Evolutionary conservation across 1,284 basidiomycete genomes (phyloP).

Genomic region (Apiotrichum montevideense): DNA sequence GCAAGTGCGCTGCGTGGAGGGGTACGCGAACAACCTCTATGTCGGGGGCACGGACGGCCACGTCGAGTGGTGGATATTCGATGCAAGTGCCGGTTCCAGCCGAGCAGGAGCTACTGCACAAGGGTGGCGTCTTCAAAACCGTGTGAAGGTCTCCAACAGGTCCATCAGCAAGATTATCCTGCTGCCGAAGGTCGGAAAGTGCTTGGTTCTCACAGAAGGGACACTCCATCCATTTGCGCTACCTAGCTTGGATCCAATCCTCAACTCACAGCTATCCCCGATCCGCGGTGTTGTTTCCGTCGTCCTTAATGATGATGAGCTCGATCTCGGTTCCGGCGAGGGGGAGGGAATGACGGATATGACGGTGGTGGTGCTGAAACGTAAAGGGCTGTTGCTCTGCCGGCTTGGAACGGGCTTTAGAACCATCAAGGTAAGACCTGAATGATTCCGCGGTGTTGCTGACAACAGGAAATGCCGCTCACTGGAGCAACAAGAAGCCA

Average conservation of each 20-base stretch:
- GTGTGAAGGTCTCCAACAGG: slow-evolving; percentile 40
- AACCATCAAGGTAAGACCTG: slow-evolving; percentile 54
- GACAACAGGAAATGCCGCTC: slow-evolving; percentile 68
- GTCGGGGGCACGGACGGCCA: slow-evolving; percentile 45
- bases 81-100: slow-evolving; percentile 24
- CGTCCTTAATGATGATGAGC: slow-evolving; percentile 64
- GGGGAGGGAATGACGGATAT: slow-evolving; percentile 54
- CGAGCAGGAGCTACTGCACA: slow-evolving; percentile 20
- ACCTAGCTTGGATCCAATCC: slow-evolving; percentile 67
- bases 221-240: slow-evolving; percentile 72
- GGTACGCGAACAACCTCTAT: slow-evolving; percentile 45
- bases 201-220: slow-evolving; percentile 51
- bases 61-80: slow-evolving; percentile 46
- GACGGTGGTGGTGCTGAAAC: slow-evolving; percentile 71
- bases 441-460: neutral
- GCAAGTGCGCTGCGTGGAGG: slow-evolving; percentile 41
- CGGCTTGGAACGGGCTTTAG: slow-evolving; percentile 58
- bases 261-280: slow-evolving; percentile 58
- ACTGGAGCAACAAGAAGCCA: slow-evolving; percentile 59
- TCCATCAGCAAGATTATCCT: slow-evolving; percentile 71
- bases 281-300: slow-evolving; percentile 71
- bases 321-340: slow-evolving; percentile 56
- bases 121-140: slow-evolving; percentile 40
- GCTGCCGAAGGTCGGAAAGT: slow-evolving; percentile 59
- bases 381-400: slow-evolving; percentile 62